Conservation (phyloP, 768 basidiomycete genomes). For the Termitomyces sp. region DNA sequence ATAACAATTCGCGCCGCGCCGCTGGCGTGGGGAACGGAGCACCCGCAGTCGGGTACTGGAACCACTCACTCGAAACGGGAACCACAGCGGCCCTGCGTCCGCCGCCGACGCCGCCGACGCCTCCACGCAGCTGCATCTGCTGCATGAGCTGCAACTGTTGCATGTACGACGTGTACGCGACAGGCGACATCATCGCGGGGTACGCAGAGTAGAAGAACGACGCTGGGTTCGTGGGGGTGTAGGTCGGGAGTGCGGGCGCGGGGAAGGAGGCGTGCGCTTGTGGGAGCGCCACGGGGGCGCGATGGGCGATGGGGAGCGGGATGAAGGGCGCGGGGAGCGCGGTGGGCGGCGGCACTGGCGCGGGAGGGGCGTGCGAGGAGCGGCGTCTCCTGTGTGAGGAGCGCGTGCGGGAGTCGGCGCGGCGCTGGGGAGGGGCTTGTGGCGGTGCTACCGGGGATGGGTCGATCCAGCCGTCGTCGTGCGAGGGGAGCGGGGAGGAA, state of each 20-base stretch:
- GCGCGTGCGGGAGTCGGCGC: slow-evolving; percentile 11
- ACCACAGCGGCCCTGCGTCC: background rate
- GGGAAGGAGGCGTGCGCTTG: slow-evolving; percentile 7
- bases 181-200: slow-evolving; percentile 13
- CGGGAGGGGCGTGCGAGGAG: slow-evolving; percentile 12
- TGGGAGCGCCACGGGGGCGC: slow-evolving; percentile 1
- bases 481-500: slow-evolving; percentile 18
- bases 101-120: background rate
- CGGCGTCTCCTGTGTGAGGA: slow-evolving; percentile 13
- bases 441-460: slow-evolving; percentile 8
- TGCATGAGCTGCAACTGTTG: slow-evolving; percentile 16
- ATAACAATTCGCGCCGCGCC: slow-evolving; percentile 10
- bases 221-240: slow-evolving; percentile 6
- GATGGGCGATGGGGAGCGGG: slow-evolving; percentile 1
- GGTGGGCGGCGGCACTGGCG: background rate
- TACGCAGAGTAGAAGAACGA: slow-evolving; percentile 15
- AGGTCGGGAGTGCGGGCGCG: background rate
- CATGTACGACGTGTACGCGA: slow-evolving; percentile 18
- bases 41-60: slow-evolving; percentile 5
- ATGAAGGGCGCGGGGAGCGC: slow-evolving; percentile 4
- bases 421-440: slow-evolving; percentile 1
- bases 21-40: slow-evolving; percentile 1
- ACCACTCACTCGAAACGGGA: slow-evolving; percentile 10
- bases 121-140: slow-evolving; percentile 14
- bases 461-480: slow-evolving; percentile 37